These are phyloP conservation scores for Aaosphaeria arxii DNA, from an alignment of 2,329 filamentous ascomycete genomes.

Conservation along the genomic window DNA sequence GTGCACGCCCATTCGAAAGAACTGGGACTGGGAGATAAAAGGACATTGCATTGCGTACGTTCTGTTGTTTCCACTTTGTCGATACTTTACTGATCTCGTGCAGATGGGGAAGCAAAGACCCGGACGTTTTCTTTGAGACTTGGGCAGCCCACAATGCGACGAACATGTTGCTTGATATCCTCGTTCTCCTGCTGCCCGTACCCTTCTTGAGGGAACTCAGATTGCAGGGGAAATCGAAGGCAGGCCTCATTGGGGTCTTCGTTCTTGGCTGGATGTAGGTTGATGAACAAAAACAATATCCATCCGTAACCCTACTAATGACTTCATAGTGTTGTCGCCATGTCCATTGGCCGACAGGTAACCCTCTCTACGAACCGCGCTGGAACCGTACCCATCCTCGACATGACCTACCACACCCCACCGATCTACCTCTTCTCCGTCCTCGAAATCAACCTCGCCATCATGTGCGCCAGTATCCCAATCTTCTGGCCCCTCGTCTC, in stretches of 20 bases:
- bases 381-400: slow-evolving; percentile 28
- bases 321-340: slow-evolving; percentile 18
- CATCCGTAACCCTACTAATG: too few species aligned
- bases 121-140: slow-evolving; percentile 21
- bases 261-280: slow-evolving; percentile 33
- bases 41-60: slow-evolving; percentile 24
- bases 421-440: slow-evolving; percentile 31
- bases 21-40: slow-evolving; percentile 19
- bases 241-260: slow-evolving; percentile 29
- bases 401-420: slow-evolving; percentile 29
- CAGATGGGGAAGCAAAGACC: slow-evolving; percentile 31
- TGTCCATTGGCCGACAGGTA: slow-evolving; percentile 29
- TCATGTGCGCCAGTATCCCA: slow-evolving; percentile 35
- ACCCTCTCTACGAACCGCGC: slow-evolving; percentile 24
- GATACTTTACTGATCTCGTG: too few species aligned
- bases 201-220: slow-evolving; percentile 29
- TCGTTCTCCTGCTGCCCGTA: slow-evolving; percentile 27
- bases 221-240: slow-evolving; percentile 25
- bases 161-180: slow-evolving; percentile 32
- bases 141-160: slow-evolving; percentile 27
- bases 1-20: slow-evolving; percentile 26
- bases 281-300: too few species aligned
- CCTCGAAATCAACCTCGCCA: slow-evolving; percentile 38
- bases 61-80: too few species aligned
- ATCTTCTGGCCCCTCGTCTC: slow-evolving; percentile 38